Conservation (phyloP, 2,329 filamentous ascomycete genomes). For the Zalaria obscura region DNA sequence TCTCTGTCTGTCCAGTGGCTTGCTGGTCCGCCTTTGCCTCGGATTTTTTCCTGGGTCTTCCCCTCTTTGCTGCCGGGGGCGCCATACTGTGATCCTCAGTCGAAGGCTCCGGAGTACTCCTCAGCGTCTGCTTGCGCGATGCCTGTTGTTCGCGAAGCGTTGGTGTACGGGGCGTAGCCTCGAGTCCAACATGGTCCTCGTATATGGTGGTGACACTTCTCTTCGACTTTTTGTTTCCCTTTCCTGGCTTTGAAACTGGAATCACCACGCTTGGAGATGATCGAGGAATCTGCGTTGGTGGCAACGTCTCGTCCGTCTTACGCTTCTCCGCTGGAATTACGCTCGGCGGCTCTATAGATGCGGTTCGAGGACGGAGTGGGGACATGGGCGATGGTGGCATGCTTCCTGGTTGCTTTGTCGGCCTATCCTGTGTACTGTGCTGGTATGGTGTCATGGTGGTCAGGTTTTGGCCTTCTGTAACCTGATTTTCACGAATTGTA, state of each 20-base stretch:
- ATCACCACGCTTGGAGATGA: neutral
- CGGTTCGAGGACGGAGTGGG: no score
- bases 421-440: no score
- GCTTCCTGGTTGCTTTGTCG: no score
- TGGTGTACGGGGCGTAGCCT: conserved; percentile 9
- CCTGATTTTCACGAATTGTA: no score
- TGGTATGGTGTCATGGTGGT: no score
- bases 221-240: conserved; percentile 4
- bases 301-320: no score
- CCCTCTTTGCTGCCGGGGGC: conserved; percentile 1
- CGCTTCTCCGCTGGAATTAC: no score
- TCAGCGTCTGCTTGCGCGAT: conserved; percentile 10
- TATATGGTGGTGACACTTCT: conserved; percentile 20
- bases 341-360: no score
- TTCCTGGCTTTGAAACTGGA: neutral
- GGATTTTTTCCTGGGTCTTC: conserved; percentile 2
- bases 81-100: conserved; percentile 4
- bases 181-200: conserved; percentile 17
- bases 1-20: neutral
- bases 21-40: neutral
- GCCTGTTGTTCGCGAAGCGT: conserved; percentile 19
- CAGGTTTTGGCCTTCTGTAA: no score
- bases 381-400: no score
- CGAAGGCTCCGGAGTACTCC: neutral
- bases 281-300: no score